These are phyloP conservation scores for Schizophyllum commune DNA, from an alignment of 1,284 basidiomycete species.

Conservation along the genomic window DNA sequence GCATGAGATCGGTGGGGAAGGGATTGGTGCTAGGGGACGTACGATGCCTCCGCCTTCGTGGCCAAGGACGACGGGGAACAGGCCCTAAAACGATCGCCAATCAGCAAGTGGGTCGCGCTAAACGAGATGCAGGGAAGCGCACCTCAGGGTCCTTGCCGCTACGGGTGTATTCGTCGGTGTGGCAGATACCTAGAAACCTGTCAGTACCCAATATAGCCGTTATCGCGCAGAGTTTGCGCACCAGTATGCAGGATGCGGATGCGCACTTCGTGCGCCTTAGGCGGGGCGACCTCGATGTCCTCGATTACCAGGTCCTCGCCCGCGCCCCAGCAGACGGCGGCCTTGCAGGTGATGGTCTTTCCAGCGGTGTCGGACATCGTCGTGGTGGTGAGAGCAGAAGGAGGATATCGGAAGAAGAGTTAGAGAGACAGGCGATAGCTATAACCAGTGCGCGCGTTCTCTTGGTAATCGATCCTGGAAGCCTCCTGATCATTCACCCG, in stretches of 20 bases:
- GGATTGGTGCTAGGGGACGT: slow-evolving; percentile 20
- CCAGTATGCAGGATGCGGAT: slow-evolving; percentile 89
- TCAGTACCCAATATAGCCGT: slow-evolving; percentile 6
- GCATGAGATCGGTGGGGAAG: slow-evolving; percentile 9
- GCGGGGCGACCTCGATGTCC: slow-evolving; percentile 90
- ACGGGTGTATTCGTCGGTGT: slow-evolving; percentile 97
- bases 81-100: slow-evolving; percentile 43
- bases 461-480: not conserved
- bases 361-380: slow-evolving; percentile 62
- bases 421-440: not conserved
- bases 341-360: slow-evolving; percentile 86
- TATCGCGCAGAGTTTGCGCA: slow-evolving; percentile 25
- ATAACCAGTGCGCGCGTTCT: not conserved
- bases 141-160: slow-evolving; percentile 95
- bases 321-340: slow-evolving; percentile 95
- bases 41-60: slow-evolving; percentile 87
- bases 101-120: not conserved
- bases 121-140: slow-evolving; percentile 9
- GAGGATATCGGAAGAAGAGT: not conserved
- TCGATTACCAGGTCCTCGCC: slow-evolving; percentile 87
- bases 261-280: slow-evolving; percentile 85
- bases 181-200: slow-evolving; percentile 75
- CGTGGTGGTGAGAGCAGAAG: slow-evolving; percentile 9
- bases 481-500: too few species aligned
- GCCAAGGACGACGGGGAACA: slow-evolving; percentile 92